Evolutionary conservation across 2,329 filamentous ascomycete species (phyloP), one percentile per base, ranked within the genome.

Genomic region (Chrysoporthe austroafricana): DNA sequence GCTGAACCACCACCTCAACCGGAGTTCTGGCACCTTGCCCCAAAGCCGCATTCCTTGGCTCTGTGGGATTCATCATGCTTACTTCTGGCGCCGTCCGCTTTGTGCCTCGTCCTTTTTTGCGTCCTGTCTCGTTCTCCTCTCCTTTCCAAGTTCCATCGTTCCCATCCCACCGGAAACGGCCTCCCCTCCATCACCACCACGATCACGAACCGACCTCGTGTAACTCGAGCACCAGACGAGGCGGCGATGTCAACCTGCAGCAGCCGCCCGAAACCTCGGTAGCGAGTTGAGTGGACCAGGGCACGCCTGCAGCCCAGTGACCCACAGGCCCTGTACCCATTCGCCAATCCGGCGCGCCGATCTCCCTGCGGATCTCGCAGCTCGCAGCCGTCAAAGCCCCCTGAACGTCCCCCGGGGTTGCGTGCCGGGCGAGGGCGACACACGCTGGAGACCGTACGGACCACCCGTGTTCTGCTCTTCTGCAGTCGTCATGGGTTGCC

Each of bases 201-300:
- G 6, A 13, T n/a, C 43, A 39, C 18, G 46, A 50, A 32, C n/a
- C 32, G 18, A 62, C 84, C 44, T 34, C 21, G 46, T 48, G 46
- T 39, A 39, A 36, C 21, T 36, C 16, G 54, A 62, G 34, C 14
- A 50, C 26, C 44, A 62, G 21, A 50, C 32, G 36, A 62, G 21
- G 39, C 32, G 36, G 62, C 50, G 5, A 56, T 63, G 62, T 44
- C 36, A 46, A 34, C 21, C 34, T 63, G 61, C 61, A 63, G 61
- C 39, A 16, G 57, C 57, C 36, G 57, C 13, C 34, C 61, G 18
- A n/a, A 42, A 43, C 61, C 46, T 18, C 48, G 61, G 61, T 63
- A 63, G 62, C 59, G 59, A 44, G 48, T 52, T 21, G 44, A 48
- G 44, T 48, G 8, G 21, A 32, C 21, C 50, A 32, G 50, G 50